Evolutionary conservation across 164 flowering plant species (phyloP).

Genomic region (Hamamelis virginiana): DNA sequence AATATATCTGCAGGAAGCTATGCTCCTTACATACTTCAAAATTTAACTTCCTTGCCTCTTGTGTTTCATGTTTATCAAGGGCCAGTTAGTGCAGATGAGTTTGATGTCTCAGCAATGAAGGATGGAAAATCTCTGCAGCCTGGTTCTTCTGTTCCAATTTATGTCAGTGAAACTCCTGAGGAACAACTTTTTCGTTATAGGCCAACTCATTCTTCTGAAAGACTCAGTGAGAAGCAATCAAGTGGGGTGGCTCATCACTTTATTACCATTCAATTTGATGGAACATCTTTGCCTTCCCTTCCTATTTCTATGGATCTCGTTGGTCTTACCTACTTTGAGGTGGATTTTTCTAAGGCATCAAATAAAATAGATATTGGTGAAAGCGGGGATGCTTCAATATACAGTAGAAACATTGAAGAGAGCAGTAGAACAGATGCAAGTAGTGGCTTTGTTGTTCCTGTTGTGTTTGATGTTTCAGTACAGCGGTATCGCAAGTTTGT

Average conservation of each 20-base stretch:
- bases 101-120: conserved; percentile 29
- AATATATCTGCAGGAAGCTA: conserved; percentile 43
- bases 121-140: conserved; percentile 50
- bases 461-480: conserved; percentile 86
- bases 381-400: conserved; percentile 20
- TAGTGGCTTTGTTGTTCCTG: conserved; percentile 72
- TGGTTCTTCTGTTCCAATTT: conserved; percentile 68
- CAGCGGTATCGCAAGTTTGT: conserved; percentile 79
- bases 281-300: conserved; percentile 62
- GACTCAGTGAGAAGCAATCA: conserved; percentile 56
- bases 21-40: conserved; percentile 85
- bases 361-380: conserved; percentile 22
- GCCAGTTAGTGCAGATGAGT: conserved; percentile 25
- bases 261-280: conserved; percentile 77
- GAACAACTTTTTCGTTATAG: conserved; percentile 50
- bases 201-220: conserved; percentile 60
- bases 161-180: conserved; percentile 62
- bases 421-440: conserved; percentile 18
- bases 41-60: conserved; percentile 84
- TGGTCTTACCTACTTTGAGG: conserved; percentile 84
- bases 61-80: conserved; percentile 50
- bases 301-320: conserved; percentile 97
- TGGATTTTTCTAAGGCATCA: conserved; percentile 65
- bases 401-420: conserved; percentile 27
- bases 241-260: conserved; percentile 58